A percentile compares a stretch with the other conserved stretches of the same genome.
These are phyloP conservation scores for Omphalotus guepiniiformis DNA, from an alignment of 768 basidiomycete species.

Conservation along the genomic window DNA sequence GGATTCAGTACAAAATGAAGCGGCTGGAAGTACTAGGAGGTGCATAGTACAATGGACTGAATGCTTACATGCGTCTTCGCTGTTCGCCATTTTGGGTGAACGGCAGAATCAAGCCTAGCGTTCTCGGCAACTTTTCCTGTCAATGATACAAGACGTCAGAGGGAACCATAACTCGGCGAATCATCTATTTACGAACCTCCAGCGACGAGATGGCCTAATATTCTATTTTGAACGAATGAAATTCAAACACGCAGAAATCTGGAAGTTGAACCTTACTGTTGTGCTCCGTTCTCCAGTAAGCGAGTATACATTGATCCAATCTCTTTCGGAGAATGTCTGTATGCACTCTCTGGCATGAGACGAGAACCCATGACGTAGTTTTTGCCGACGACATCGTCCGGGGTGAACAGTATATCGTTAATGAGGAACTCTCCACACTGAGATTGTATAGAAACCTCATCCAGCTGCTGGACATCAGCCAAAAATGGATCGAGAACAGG, in stretches of 20 bases:
- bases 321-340: neutral
- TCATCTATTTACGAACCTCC: no score
- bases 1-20: no score
- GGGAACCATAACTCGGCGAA: slow-evolving; percentile 2
- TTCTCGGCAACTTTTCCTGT: slow-evolving; percentile 31
- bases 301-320: neutral
- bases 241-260: neutral
- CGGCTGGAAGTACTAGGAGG: neutral
- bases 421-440: neutral
- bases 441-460: neutral
- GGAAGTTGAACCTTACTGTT: no score
- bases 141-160: no score
- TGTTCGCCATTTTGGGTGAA: slow-evolving; percentile 31
- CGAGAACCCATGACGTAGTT: slow-evolving; percentile 2
- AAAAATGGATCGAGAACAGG: slow-evolving; percentile 19
- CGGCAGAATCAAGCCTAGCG: slow-evolving; percentile 25
- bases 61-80: slow-evolving; percentile 33
- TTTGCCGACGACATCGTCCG: neutral
- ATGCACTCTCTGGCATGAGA: slow-evolving; percentile 1
- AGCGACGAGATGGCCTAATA: slow-evolving; percentile 6
- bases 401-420: neutral
- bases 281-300: slow-evolving; percentile 1
- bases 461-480: slow-evolving; percentile 6
- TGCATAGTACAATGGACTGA: neutral
- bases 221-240: neutral